phyloP scores from a whole-genome alignment of 2,329 filamentous ascomycete genomes.

The Reticulascus tulasneorum region DNA sequence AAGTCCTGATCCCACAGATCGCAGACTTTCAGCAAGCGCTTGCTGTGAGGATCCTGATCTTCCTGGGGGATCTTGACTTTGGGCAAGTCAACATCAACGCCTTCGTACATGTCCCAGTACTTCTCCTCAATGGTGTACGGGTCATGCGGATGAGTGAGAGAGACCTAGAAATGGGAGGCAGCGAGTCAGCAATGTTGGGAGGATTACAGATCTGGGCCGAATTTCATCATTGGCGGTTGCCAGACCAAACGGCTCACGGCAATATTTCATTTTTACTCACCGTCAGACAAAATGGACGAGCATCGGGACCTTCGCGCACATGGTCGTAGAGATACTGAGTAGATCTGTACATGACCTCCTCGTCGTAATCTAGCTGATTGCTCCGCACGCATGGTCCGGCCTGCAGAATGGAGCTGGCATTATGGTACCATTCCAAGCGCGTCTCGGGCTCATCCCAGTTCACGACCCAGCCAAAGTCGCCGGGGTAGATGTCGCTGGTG shows the following conservation, averaged over 20 bases:
- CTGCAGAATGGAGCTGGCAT: slow-evolving; percentile 88
- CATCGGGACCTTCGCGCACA: slow-evolving; percentile 70
- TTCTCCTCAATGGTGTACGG: slow-evolving; percentile 92
- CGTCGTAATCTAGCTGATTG: slow-evolving; percentile 94
- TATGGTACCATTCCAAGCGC: slow-evolving; percentile 92
- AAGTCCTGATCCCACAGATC: slow-evolving; percentile 84
- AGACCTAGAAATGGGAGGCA: slow-evolving; percentile 61
- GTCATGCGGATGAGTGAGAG: slow-evolving; percentile 90
- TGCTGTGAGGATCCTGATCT: slow-evolving; percentile 80
- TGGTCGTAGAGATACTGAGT: slow-evolving; percentile 89
- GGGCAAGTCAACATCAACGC: slow-evolving; percentile 80
- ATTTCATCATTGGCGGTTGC: too few species aligned
- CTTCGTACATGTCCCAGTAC: slow-evolving; percentile 91
- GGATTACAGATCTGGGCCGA: too few species aligned
- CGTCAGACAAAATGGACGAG: slow-evolving; percentile 81
- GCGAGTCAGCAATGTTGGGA: neutral
- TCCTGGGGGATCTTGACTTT: slow-evolving; percentile 74
- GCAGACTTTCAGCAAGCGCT: slow-evolving; percentile 80
- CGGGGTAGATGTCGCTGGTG: slow-evolving; percentile 94
- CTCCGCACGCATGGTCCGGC: slow-evolving; percentile 84
- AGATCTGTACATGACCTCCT: slow-evolving; percentile 91
- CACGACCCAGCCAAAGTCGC: slow-evolving; percentile 90
- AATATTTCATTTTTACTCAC: slow-evolving; percentile 36
- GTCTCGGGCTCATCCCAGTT: slow-evolving; percentile 91
- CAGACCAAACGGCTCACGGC: too few species aligned